Percentiles rank a stretch among this genome's conserved stretches.
Conservation (phyloP, 306 rosid species). For the Gastrolobium villosum region DNA sequence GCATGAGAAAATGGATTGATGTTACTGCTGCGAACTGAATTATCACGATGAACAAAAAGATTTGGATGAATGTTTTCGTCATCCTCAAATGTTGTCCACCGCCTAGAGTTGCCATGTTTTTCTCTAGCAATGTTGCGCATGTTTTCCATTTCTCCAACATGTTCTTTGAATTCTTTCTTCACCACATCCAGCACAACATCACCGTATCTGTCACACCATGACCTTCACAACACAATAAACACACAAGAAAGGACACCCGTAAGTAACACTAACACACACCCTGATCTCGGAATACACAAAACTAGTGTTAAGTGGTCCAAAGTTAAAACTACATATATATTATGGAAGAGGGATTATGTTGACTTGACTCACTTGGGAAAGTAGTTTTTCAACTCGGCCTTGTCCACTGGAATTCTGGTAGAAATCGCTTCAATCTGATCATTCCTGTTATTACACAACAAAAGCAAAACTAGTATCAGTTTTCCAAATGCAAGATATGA, state of each 20-base stretch:
- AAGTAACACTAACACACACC: background rate
- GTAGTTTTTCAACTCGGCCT: slow-evolving; percentile 58
- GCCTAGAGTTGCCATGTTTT: slow-evolving; percentile 64
- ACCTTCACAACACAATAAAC: slow-evolving; percentile 50
- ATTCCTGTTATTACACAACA: slow-evolving; percentile 46
- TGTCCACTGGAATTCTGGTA: slow-evolving; percentile 63
- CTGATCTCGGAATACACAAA: slow-evolving; percentile 1
- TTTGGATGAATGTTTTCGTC: slow-evolving; percentile 87
- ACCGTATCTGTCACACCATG: slow-evolving; percentile 81
- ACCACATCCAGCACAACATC: slow-evolving; percentile 82
- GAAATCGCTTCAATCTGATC: slow-evolving; percentile 63
- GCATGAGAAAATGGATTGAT: slow-evolving; percentile 64
- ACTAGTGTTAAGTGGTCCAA: background rate
- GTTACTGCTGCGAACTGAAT: slow-evolving; percentile 52
- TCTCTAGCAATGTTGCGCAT: slow-evolving; percentile 65
- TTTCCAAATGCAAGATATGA: slow-evolving; percentile 22
- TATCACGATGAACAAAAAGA: slow-evolving; percentile 54
- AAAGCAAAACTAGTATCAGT: background rate
- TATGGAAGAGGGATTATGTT: background rate
- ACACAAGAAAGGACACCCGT: background rate
- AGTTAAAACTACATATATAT: background rate
- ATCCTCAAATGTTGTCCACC: slow-evolving; percentile 83
- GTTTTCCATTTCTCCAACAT: slow-evolving; percentile 82
- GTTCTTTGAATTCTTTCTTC: slow-evolving; percentile 86
- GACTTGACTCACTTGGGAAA: slow-evolving; percentile 57